Evolutionary conservation across 2,329 filamentous ascomycete genomes (phyloP), one percentile per base, ranked within the genome.

Genomic region (Ceratocystis eucalypticola): DNA sequence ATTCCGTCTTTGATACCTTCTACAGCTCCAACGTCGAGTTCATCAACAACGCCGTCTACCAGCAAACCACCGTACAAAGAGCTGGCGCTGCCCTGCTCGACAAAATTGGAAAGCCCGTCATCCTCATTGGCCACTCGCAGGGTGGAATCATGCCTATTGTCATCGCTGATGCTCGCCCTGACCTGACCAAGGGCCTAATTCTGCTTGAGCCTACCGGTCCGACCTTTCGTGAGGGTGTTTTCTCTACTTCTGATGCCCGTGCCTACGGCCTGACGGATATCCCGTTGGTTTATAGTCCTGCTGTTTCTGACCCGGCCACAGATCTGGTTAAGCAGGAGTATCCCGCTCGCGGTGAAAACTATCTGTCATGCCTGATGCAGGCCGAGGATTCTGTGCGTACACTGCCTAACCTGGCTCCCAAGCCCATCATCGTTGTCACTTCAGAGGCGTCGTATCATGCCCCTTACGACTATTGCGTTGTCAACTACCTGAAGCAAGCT

Each of bases 181-280:
- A 72, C 2, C 73, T 80, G 2, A 74, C 78, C 3, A 74, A 75
- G 57, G 76, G 73, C 0, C 72, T 81, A 2, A 70, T 82, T 0
- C 71, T 76, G 0, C 69, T 82, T 1, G 80, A 82, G 70, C 78
- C 79, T 1, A 74, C 73, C 0, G 79, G 79, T 0, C 79, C 80
- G 10, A 79, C 78, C 0, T 82, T 82, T 69, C 73, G 70, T 30
- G 77, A 80, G 15, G 74, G 73, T 8, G 71, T 76, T 37, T 74
- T 78, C 45, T 74, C 72, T n/a, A 74, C 71, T 25, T 70, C 69
- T 0, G 68, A 74, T 0, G 72, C 74, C 2, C 72, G 76, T 1
- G 70, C 74, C 0, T 84, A 75, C 70, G 82, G 80, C 0, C 69
- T 83, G 5, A 77, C 80, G 5, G 75, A 80, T 57, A 75, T 79